Conservation (phyloP, 441 rosid species). For the Adansonia grandidieri region DNA sequence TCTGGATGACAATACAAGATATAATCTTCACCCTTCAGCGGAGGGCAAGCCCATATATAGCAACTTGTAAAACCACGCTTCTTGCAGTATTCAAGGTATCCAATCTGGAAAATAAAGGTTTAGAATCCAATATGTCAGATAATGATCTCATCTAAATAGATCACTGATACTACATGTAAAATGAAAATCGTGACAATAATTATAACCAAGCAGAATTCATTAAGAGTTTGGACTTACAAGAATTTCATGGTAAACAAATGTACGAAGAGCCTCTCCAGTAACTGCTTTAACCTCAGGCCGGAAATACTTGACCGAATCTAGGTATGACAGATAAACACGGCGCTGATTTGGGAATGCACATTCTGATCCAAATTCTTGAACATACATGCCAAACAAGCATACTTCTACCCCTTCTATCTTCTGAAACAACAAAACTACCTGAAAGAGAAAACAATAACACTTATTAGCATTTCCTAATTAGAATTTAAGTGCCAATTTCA, state of each 20-base stretch:
- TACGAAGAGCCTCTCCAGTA: slow-evolving; percentile 96
- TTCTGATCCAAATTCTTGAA: slow-evolving; percentile 98
- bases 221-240: slow-evolving; percentile 56
- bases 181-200: slow-evolving; percentile 22
- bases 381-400: slow-evolving; percentile 99
- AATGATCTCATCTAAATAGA: slow-evolving; percentile 15
- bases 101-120: slow-evolving; percentile 63
- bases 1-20: slow-evolving; percentile 99
- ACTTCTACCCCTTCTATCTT: slow-evolving; percentile 99
- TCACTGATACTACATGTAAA: slow-evolving; percentile 13
- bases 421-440: slow-evolving; percentile 96
- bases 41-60: slow-evolving; percentile 99
- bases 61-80: slow-evolving; percentile 98
- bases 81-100: slow-evolving; percentile 99
- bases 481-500: slow-evolving; percentile 1
- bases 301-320: slow-evolving; percentile 97
- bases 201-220: background rate
- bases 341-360: slow-evolving; percentile 83
- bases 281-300: slow-evolving; percentile 96
- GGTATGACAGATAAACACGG: slow-evolving; percentile 93
- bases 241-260: slow-evolving; percentile 98
- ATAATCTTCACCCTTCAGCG: slow-evolving; percentile 98
- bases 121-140: slow-evolving; percentile 16
- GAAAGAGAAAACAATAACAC: slow-evolving; percentile 37
- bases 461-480: slow-evolving; percentile 19